These are phyloP conservation scores for Cucurbita argyrosperma DNA, from an alignment of 306 rosid species.

Conservation along the genomic window DNA sequence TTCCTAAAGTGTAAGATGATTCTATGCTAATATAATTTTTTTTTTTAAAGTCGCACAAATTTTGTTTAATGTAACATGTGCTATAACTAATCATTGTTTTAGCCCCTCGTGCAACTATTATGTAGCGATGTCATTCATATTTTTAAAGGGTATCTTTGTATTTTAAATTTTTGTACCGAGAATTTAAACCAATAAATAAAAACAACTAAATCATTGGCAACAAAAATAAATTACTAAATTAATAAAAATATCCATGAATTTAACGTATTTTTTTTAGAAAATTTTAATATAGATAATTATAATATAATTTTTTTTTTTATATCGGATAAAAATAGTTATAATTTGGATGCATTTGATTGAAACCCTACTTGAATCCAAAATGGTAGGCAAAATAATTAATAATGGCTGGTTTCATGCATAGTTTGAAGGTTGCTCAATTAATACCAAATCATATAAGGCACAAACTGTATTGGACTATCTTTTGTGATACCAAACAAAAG, in stretches of 20 bases:
- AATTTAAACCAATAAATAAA: too few relatives aligned
- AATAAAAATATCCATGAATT: too few relatives aligned
- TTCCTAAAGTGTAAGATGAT: not conserved
- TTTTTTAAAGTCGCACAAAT: too few relatives aligned
- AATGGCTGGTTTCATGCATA: not conserved
- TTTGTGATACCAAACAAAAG: not conserved
- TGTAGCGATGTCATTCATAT: not conserved
- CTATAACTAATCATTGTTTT: not conserved
- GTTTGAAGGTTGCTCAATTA: not conserved
- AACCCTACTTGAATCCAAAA: not conserved
- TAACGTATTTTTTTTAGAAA: too few relatives aligned
- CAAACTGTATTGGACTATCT: constrained; percentile 2
- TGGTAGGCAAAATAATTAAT: not conserved
- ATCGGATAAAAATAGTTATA: not conserved
- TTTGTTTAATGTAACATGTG: not conserved
- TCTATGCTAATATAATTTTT: too few relatives aligned
- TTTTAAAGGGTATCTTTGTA: not conserved
- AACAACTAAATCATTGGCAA: too few relatives aligned
- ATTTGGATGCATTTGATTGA: not conserved
- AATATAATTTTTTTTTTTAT: not conserved
- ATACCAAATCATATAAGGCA: constrained; percentile 3
- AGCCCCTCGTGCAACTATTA: not conserved
- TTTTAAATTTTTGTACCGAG: not conserved
- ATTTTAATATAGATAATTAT: too few relatives aligned
- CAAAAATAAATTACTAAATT: too few relatives aligned